Evolutionary conservation across 2,329 filamentous ascomycete species (phyloP).

Genomic region (Apiospora phragmitis): DNA sequence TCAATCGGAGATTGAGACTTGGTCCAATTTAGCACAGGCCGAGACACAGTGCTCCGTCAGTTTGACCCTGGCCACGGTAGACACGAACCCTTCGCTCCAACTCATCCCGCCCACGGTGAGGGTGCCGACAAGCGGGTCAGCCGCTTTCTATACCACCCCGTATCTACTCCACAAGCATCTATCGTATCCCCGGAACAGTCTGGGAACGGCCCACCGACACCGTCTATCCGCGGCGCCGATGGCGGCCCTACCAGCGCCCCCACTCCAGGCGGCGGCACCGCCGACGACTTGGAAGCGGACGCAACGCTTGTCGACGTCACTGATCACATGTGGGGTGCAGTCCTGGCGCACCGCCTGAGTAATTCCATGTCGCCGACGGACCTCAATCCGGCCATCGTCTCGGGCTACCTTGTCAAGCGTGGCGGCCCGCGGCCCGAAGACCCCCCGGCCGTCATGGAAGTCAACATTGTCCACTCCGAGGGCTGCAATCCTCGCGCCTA

Average conservation of each 20-base stretch:
- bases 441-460: constrained; percentile 60
- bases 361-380: constrained; percentile 58
- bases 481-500: constrained; percentile 52
- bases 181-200: constrained; percentile 63
- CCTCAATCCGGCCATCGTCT: constrained; percentile 57
- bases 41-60: constrained; percentile 53
- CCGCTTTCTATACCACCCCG: constrained; percentile 62
- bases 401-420: constrained; percentile 67
- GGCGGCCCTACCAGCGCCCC: constrained; percentile 36
- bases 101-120: constrained; percentile 57
- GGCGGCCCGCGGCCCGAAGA: constrained; percentile 57
- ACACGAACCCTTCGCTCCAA: constrained; percentile 64
- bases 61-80: constrained; percentile 63
- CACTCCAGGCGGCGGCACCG: constrained; percentile 42
- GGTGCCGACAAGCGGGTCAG: constrained; percentile 44
- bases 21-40: constrained; percentile 52
- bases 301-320: constrained; percentile 70
- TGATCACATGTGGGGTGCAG: constrained; percentile 75
- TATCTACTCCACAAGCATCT: constrained; percentile 64
- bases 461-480: constrained; percentile 63
- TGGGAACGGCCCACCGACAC: constrained; percentile 48
- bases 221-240: constrained; percentile 38
- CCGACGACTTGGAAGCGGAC: constrained; percentile 56
- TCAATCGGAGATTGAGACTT: constrained; percentile 62
- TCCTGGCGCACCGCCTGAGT: constrained; percentile 66